Conservation (phyloP, 1,139 yeast genomes). For the Pichia sp. region DNA sequence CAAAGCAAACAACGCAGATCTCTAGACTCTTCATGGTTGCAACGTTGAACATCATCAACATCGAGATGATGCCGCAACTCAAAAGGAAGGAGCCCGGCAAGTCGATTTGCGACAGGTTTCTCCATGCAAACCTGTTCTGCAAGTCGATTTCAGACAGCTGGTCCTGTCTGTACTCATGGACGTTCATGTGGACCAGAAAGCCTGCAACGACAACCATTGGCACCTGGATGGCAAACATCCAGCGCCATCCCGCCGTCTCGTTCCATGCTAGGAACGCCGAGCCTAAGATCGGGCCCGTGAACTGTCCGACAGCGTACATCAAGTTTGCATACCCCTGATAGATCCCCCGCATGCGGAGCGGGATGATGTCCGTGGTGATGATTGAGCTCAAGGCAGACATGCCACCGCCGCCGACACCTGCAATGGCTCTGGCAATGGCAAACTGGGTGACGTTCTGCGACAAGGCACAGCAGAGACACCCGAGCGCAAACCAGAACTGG, state of each 20-base stretch:
- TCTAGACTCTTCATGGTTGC: conserved; percentile 7
- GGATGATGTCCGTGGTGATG: conserved; percentile 33
- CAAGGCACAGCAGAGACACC: conserved; percentile 30
- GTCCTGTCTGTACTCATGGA: conserved; percentile 34
- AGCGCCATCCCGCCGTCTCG: conserved; percentile 38
- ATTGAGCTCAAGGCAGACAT: conserved; percentile 33
- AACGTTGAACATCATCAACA: conserved; percentile 34
- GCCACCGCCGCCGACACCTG: conserved; percentile 36
- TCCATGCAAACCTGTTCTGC: conserved; percentile 32
- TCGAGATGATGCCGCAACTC: conserved; percentile 30
- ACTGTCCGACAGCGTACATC: conserved; percentile 39
- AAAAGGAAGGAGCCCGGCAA: conserved; percentile 37
- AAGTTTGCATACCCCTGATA: conserved; percentile 38
- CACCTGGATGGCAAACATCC: conserved; percentile 39
- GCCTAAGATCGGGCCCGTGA: conserved; percentile 41
- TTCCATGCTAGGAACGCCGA: conserved; percentile 34
- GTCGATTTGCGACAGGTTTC: conserved; percentile 36
- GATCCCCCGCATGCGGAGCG: conserved; percentile 31
- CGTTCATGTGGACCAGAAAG: conserved; percentile 27
- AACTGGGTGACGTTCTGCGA: conserved; percentile 28
- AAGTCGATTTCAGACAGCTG: conserved; percentile 31
- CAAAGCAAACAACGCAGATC: conserved; percentile 14
- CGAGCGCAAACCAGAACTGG: conserved; percentile 41
- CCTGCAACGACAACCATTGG: conserved; percentile 36
- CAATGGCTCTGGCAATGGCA: conserved; percentile 30